Base-by-base conservation (phyloP, 768 basidiomycete species). In the Pilatotrama ljubarskyi region DNA sequence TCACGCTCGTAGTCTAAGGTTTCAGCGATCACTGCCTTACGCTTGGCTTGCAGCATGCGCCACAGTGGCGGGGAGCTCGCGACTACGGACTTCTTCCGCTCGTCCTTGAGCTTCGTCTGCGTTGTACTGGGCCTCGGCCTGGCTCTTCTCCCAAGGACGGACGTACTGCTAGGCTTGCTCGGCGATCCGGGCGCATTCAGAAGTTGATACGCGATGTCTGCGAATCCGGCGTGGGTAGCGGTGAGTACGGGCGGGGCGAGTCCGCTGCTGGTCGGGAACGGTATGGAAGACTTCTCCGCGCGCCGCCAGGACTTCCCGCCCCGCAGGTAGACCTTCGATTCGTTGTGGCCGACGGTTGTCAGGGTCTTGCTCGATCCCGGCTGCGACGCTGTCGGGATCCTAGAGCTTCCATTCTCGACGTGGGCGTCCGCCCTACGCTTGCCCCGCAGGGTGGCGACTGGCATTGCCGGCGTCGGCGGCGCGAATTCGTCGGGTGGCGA, bases 1-100 rank as follows among this genome's bases (percentile, higher is more conserved):
- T 62, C 61, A 62, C 61, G 61, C 55, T 57, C 61, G 43, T 52
- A 51, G 42, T 57, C 61, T 26, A 61, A 56, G 41, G 60, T 61
- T 20, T 55, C 48, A 54, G 54, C 60, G n/a, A 57, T 53, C 24
- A 48, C 61, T n/a, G 43, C 55, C 55, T 53, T 48, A 17, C 54
- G 37, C 29, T 56, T 42, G 37, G 43, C 26, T 44, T 52, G 32
- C 32, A 62, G 55, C 50, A 51, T 35, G 50, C 50, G 38, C 61
- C 61, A 62, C 55, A 62, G 61, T 25, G 55, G 51, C 50, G 43
- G 36, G 18, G 26, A 24, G 29, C 44, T 13, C 37, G 35, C 47
- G 42, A n/a, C 55, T 11, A 35, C 22, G 5, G 49, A 5, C 36
- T 29, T 51, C 37, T 51, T 54, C 53, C 44, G 53, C 40, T 51